Evolutionary conservation across 306 rosid genomes (phyloP), one percentile per base, ranked within the genome.

Genomic region (Rosa lucieae): DNA sequence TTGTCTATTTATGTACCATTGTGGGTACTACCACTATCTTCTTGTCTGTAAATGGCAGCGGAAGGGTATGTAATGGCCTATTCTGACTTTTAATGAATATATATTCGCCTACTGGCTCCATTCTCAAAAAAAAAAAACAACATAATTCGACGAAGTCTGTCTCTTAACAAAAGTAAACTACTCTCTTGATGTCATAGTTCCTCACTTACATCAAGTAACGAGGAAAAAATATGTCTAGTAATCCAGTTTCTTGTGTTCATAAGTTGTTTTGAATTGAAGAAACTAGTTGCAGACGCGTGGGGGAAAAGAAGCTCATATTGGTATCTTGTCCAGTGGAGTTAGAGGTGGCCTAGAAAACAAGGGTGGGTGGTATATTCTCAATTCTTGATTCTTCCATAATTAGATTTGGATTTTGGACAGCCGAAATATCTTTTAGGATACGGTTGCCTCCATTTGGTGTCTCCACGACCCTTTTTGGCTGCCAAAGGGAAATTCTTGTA

Each of bases 351-450:
- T 35, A 9, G 62, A 72, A 15, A 72, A 48, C 71, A 39, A 67
- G 47, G 11, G 70, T 14, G 70, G 21, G 61, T 56, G 8, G 26
- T 56, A n/a, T 18, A 4, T 4, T 15, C 8, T 53, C 3, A 2
- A 11, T 62, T 65, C 20, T 66, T 5, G 65, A 70, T 79, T 79
- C 81, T 56, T 68, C 65, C 77, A 70, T 75, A 75, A 79, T 83
- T 75, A 51, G 80, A 69, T 79, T 79, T 79, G 72, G 83, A 79
- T 83, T 69, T 79, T 20, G 32, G 80, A 75, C 74, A 77, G 58
- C 73, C 59, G 70, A 69, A 74, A 72, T 26, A 12, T 55, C 32
- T n/a, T 77, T 67, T 5, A 20, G 20, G 17, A 49, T 72, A 72
- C 76, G 62, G 55, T 55, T 76, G 70, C 53, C 75, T 73, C 52